Base-by-base conservation (phyloP, 2,329 filamentous ascomycete species). In the Calonectria montana region DNA sequence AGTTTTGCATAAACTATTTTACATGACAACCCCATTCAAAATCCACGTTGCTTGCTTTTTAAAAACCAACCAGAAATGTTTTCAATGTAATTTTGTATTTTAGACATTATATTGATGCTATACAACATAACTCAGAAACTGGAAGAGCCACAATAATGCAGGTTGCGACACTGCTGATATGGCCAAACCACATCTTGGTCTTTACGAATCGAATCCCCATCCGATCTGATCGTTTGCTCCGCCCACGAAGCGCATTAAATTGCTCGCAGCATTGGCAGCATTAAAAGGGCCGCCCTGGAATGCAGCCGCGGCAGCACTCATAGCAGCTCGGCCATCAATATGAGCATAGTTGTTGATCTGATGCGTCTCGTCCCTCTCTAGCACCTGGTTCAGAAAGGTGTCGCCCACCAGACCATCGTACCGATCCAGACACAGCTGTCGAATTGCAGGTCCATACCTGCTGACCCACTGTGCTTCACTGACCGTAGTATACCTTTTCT, bases 181-280 rank as follows among this genome's bases (percentile, higher is more conserved):
- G 53, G 29, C 37, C 29, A 13, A 57, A 13, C 31, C 53, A 9
- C 31, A 25, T 50, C 15, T 16, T 39, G 65, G 53, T 21, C 18
- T 27, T 67, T n/a, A 77, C 1, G 73, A 75, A 6, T 77, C 75
- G 10, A 77, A 77, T 0, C 76, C 75, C 76, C 76, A 77, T 35
- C 76, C 76, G 10, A 77, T 41, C 48, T 68, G 73, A 6, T 77
- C 76, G 9, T 59, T 74, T 1, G 67, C 37, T 4, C 65, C 71
- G 4, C 69, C 75, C 4, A 64, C 70, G 12, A 76, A 41, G 1
- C 67, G 65, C 74, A 77, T 73, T 53, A 77, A 5, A 21, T 65
- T 72, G 31, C 50, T 77, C 10, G 63, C 74, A 18, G 67, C 45
- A 1, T 23, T 68, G 0, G 37, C 69, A 15, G 67, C 50, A 31